These are phyloP conservation scores for Neonectria punicea DNA, from an alignment of 2,329 filamentous ascomycete genomes.

Conservation along the genomic window DNA sequence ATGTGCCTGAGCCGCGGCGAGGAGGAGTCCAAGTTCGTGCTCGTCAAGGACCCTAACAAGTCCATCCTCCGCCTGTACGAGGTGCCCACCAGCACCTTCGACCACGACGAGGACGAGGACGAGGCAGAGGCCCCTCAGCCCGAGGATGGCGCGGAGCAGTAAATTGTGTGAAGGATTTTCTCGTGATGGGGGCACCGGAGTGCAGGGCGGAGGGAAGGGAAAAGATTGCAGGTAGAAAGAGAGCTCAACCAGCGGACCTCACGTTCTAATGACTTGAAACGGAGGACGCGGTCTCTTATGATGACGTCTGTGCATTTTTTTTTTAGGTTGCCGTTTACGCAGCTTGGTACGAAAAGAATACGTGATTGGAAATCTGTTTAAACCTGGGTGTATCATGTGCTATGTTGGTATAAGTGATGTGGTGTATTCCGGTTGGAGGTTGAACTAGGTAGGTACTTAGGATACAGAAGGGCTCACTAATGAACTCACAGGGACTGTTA, in stretches of 20 bases:
- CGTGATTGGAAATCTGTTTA: slow-evolving; percentile 29
- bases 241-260: slow-evolving; percentile 25
- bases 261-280: slow-evolving; percentile 45
- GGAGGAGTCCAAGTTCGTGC: slow-evolving; percentile 83
- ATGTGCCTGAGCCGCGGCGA: slow-evolving; percentile 84
- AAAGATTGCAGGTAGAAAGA: slow-evolving; percentile 33
- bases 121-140: slow-evolving; percentile 57
- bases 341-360: slow-evolving; percentile 41
- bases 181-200: slow-evolving; percentile 17
- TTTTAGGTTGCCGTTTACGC: slow-evolving; percentile 30
- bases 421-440: background rate
- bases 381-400: background rate
- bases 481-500: background rate
- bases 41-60: slow-evolving; percentile 96
- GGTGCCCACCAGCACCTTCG: slow-evolving; percentile 87
- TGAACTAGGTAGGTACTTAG: background rate
- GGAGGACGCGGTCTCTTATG: slow-evolving; percentile 37
- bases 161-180: slow-evolving; percentile 28
- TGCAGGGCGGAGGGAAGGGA: slow-evolving; percentile 21
- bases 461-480: background rate
- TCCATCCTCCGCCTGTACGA: slow-evolving; percentile 92
- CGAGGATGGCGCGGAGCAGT: slow-evolving; percentile 33
- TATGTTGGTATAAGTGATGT: background rate
- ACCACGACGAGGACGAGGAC: slow-evolving; percentile 82
- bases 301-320: slow-evolving; percentile 16